Base-by-base conservation (phyloP, 345 rosid species). In the Moricandia moricandioides region DNA sequence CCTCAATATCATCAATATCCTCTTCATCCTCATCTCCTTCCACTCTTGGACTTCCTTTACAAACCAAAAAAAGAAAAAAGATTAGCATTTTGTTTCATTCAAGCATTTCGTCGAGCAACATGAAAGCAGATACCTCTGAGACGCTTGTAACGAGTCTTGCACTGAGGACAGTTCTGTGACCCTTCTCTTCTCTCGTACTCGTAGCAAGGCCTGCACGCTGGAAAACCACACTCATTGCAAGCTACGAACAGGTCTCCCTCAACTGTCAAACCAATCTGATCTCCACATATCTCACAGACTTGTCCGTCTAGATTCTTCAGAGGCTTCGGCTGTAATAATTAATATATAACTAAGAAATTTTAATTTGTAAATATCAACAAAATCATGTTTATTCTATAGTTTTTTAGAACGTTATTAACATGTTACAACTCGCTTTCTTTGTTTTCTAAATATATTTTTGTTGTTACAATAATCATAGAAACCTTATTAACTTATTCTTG, bases 151-250 rank as follows among this genome's bases (percentile, higher is more conserved):
- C 97, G 83, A 47, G 97, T 95, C 80, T 83, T 95, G 84, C 97
- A 95, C 72, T 92, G 97, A 55, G 99, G 99, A 72, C 99, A 95
- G 31, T 78, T 71, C 59, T 95, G 97, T 9, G 87, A 86, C 7
- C 99, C 99, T 84, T 95, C 99, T 63, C 99, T 80, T 27, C 97
- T 83, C 85, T 95, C 99, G 72, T 95, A 95, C 87, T 90, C 99
- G 43, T 90, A 92, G 80, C 99, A 95, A 62, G 99, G 97, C 72
- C 97, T 86, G 52, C 97, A 95, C 65, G 79, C 96, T 0, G 99
- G 99, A 52, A 95, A 92, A 30, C 96, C 99, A 61, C 99, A 95
- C 85, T 95, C 99, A 16, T 95, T 89, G 87, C 99, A 95, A 11
- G 98, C 99, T 9, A 95, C 97, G 29, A 95, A 95, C 55, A 95